phyloP scores from a whole-genome alignment of 148 eudicot species.

The Mesembryanthemum crystallinum region DNA sequence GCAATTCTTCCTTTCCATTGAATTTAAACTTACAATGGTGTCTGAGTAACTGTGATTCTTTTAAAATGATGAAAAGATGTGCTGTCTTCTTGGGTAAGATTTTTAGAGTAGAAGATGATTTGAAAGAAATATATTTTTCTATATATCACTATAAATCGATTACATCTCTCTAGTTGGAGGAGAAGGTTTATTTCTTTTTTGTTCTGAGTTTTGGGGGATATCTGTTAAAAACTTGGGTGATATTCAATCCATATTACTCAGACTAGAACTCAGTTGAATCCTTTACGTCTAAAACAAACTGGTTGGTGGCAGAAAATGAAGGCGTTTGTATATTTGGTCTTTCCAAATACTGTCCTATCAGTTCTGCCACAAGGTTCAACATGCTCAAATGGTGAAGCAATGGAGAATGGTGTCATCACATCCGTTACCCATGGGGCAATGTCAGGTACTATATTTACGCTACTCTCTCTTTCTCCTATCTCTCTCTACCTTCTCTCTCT shows the following conservation, averaged over 20 bases:
- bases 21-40: neutral
- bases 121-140: neutral
- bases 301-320: constrained; percentile 67
- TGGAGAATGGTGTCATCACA: constrained; percentile 68
- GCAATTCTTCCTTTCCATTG: neutral
- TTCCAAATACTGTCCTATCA: constrained; percentile 55
- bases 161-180: too few relatives aligned
- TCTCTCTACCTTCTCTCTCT: too few relatives aligned
- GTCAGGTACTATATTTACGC: constrained; percentile 51
- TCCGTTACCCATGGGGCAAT: constrained; percentile 78
- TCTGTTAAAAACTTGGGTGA: too few relatives aligned
- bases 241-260: too few relatives aligned
- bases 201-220: too few relatives aligned
- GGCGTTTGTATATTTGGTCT: constrained; percentile 73
- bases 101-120: too few relatives aligned
- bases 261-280: neutral
- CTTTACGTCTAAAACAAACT: neutral
- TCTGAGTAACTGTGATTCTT: neutral
- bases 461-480: too few relatives aligned
- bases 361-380: constrained; percentile 56
- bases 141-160: too few relatives aligned
- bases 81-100: neutral
- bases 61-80: neutral
- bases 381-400: constrained; percentile 38
- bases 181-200: too few relatives aligned